Evolutionary conservation across 768 basidiomycete genomes (phyloP), one percentile per base, ranked within the genome.

Genomic region (Kwoniella sp.): DNA sequence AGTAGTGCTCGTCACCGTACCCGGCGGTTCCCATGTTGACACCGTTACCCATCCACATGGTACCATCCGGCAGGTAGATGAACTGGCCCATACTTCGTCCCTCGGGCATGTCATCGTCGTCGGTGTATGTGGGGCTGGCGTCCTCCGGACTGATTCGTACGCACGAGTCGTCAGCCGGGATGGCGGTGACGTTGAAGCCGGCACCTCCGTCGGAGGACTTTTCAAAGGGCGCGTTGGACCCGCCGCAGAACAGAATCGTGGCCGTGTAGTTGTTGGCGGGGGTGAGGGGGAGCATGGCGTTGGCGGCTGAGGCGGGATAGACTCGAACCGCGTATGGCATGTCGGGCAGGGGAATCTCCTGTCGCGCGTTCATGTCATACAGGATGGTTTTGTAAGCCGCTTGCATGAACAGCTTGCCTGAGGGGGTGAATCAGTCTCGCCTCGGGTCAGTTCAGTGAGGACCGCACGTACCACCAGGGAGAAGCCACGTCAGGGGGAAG

Each of bases 231-330:
- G 68, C 68, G 32, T 42, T 37, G 9, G 82, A 81, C 23, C 93
- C 93, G 42, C 92, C 92, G 60, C 92, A 98, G 75, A 96, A 92
- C 36, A 98, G 69, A 39, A 95, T 74, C 0, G 89, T 89, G 0
- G 86, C 87, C 0, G 79, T 82, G 71, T 88, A 98, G 68, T 89
- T 86, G 77, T 93, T 95, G 20, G 80, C 85, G 4, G 87, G 85
- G 1, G 88, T 92, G 17, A 98, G 79, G 5, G 92, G 92, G 0
- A 98, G 80, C 85, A 98, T 89, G 36, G 86, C 87, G 2, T 80
- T 80, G 0, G 86, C 92, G 29, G 88, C 89, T 6, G 89, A 89
- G 0, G 87, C 92, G 9, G 69, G 69, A 57, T 71, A 71, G 20
- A 68, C 66, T 38, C 67, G 58, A 17, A 62, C 62, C n/a, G 70